phyloP scores from a whole-genome alignment of 108 stramenopile species.

The Discostella stelligeroides region DNA sequence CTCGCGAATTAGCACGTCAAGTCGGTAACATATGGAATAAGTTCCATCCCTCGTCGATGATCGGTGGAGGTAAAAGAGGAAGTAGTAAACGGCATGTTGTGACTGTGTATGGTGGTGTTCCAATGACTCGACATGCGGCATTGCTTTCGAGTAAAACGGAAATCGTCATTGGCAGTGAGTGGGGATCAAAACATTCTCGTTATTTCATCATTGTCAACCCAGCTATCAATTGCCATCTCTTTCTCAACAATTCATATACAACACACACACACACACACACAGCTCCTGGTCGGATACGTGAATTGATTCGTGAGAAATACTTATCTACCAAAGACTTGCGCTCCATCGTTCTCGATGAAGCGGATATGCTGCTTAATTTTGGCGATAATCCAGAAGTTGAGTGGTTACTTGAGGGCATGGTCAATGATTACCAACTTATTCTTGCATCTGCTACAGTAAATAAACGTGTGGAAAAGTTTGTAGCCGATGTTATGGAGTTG shows the following conservation, averaged over 20 bases:
- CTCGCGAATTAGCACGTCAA: constrained; percentile 54
- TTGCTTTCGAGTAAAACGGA: constrained; percentile 53
- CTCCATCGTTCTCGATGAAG: constrained; percentile 57
- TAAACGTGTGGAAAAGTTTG: constrained; percentile 47
- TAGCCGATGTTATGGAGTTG: constrained; percentile 53
- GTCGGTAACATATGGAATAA: constrained; percentile 50
- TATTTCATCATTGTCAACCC: too few species aligned
- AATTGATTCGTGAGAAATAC: constrained; percentile 53
- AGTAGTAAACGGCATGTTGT: constrained; percentile 40
- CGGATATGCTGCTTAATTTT: constrained; percentile 48
- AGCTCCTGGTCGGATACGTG: constrained; percentile 55
- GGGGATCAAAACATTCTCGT: too few species aligned
- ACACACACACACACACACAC: too few species aligned
- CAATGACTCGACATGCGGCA: constrained; percentile 47
- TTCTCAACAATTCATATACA: too few species aligned
- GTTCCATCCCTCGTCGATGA: constrained; percentile 45
- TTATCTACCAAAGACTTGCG: constrained; percentile 29
- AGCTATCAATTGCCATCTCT: too few species aligned
- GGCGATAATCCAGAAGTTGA: constrained; percentile 53
- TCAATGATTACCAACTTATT: constrained; percentile 60
- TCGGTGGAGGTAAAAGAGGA: too few species aligned
- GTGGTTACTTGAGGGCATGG: constrained; percentile 47
- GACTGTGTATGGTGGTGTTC: constrained; percentile 58
- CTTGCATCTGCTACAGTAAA: constrained; percentile 61
- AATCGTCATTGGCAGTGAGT: constrained; percentile 48